Conservation (phyloP, 2,329 filamentous ascomycete genomes). For the Monosporascus sp. region DNA sequence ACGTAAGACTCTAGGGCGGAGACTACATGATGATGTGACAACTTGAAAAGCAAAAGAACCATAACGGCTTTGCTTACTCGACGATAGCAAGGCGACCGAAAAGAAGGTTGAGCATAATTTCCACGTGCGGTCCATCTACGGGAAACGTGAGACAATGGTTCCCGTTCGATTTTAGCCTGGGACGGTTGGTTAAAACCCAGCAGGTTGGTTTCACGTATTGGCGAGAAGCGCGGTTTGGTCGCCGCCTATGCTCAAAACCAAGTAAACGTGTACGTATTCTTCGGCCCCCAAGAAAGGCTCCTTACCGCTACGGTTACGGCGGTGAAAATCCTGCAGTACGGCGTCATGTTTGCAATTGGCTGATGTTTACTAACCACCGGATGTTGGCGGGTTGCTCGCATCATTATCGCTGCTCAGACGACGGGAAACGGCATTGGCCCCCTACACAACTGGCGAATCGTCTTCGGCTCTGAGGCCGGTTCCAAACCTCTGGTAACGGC, state of each 20-base stretch:
- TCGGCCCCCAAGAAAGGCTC: neutral
- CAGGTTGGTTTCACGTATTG: neutral
- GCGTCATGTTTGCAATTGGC: neutral
- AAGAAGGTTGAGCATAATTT: slow-evolving; percentile 16
- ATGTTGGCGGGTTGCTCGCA: neutral
- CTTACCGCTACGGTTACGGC: neutral
- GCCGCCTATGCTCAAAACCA: neutral
- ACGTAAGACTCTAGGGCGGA: neutral
- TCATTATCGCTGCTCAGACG: neutral
- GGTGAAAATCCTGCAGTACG: neutral
- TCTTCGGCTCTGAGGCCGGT: neutral
- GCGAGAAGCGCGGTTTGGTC: neutral
- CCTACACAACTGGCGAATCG: neutral
- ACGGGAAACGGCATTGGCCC: neutral
- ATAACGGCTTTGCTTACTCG: neutral
- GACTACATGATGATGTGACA: neutral
- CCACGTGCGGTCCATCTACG: slow-evolving; percentile 23
- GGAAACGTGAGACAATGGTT: slow-evolving; percentile 22
- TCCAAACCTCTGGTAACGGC: neutral
- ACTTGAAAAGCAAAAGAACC: neutral
- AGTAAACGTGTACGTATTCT: neutral
- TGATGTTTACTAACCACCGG: neutral
- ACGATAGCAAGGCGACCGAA: slow-evolving; percentile 1
- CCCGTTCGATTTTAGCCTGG: too few species aligned
- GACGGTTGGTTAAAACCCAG: too few species aligned